These are phyloP conservation scores for Beauveria brongniartii DNA, from an alignment of 2,329 filamentous ascomycete species.

Conservation along the genomic window DNA sequence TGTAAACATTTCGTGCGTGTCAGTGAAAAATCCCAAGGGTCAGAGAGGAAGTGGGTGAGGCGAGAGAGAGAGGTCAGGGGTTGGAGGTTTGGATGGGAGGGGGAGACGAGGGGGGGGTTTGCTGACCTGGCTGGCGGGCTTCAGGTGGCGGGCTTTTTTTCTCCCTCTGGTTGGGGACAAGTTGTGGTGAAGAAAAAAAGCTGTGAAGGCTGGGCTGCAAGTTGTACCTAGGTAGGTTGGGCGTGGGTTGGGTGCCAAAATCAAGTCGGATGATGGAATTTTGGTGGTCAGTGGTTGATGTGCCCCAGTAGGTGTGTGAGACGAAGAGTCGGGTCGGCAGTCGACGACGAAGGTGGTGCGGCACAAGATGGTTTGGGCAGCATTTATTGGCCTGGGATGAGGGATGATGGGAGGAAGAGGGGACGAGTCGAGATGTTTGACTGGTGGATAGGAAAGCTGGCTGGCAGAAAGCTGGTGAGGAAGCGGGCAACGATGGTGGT, in stretches of 20 bases:
- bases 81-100: not conserved
- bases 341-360: not conserved
- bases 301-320: not conserved
- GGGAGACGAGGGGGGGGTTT: not conserved
- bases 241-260: slow-evolving; percentile 9
- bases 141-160: not conserved
- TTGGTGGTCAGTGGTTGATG: not conserved
- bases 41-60: not conserved
- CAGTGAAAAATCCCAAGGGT: not conserved
- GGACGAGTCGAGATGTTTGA: slow-evolving; percentile 1
- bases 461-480: not conserved
- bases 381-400: not conserved
- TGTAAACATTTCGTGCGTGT: slow-evolving; percentile 4
- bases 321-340: not conserved
- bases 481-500: not conserved
- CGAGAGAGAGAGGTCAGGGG: not conserved
- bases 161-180: not conserved
- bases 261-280: not conserved
- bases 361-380: slow-evolving; percentile 1
- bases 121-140: not conserved
- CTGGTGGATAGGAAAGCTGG: not conserved
- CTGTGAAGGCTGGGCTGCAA: not conserved
- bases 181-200: not conserved
- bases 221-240: not conserved
- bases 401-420: not conserved